Conservation (phyloP, 2,329 filamentous ascomycete genomes). For the Anthostomella pinea region DNA sequence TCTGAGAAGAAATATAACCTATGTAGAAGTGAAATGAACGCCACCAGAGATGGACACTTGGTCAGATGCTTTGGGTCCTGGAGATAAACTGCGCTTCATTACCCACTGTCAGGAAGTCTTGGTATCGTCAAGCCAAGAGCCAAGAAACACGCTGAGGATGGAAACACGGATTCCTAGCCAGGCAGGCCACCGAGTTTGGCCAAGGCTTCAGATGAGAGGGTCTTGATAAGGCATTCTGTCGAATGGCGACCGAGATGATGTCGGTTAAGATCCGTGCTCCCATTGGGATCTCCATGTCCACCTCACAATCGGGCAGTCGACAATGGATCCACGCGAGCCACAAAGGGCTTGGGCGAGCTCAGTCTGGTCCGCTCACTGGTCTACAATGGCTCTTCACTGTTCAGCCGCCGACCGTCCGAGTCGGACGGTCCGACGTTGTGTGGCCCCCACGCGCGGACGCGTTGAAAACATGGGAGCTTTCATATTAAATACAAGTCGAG, state of each 20-base stretch:
- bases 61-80: conserved; percentile 11
- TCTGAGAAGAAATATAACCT: too few species aligned
- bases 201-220: conserved; percentile 16
- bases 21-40: conserved; percentile 19
- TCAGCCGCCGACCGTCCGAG: not conserved
- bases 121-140: conserved; percentile 22
- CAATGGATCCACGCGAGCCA: conserved; percentile 13
- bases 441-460: too few species aligned
- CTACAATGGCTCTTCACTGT: not conserved
- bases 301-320: conserved; percentile 14
- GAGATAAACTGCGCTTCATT: conserved; percentile 21
- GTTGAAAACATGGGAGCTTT: too few species aligned
- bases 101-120: conserved; percentile 14
- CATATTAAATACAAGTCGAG: too few species aligned
- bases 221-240: conserved; percentile 15
- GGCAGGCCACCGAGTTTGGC: conserved; percentile 7
- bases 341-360: conserved; percentile 1
- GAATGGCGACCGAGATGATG: conserved; percentile 15
- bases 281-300: conserved; percentile 26
- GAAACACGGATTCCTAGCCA: conserved; percentile 16
- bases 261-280: conserved; percentile 14
- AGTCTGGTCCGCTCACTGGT: not conserved
- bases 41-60: conserved; percentile 11
- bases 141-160: conserved; percentile 21
- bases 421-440: too few species aligned